Evolutionary conservation across 2,329 filamentous ascomycete genomes (phyloP), one percentile per base, ranked within the genome.

Genomic region (Clonostachys rhizophaga): DNA sequence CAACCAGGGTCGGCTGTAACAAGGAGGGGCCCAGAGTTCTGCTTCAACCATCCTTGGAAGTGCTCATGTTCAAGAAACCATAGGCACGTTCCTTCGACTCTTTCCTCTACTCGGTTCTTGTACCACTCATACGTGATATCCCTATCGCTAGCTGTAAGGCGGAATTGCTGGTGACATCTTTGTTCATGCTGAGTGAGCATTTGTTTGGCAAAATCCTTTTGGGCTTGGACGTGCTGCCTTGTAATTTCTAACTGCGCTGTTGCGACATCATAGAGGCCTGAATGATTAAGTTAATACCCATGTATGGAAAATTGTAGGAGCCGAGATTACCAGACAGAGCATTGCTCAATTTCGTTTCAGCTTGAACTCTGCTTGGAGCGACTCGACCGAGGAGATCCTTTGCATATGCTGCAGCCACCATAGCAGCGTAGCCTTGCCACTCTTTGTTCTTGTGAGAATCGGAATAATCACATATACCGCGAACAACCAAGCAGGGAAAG

Each of bases 1-100:
- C 63, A 70, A 0, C 66, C 67, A 17, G 66, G 65, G 49, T 69
- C 66, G 3, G 63, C 66, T 3, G 67, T 58, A 14, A 70, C 57
- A 33, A 66, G 53, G 6, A 70, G 48, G 0, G 59, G 55, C 1
- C 59, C 60, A 1, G 59, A 60, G 0, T 57, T 51, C 8, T 54
- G 42, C 3, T 48, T 42, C 16, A 58, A 33, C 66, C 65, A 70
- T 1, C 13, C 6, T 14, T 53, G 47, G 46, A 60, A 69, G 34
- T 56, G 44, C 1, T 54, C 24, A 40, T 69, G 60, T 1, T 53
- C 13, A 14, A 65, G 58, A 46, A 61, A 64, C 65, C 58, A 69
- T 20, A 49, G 40, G 47, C 65, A 67, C 5, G 40, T 42, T 6
- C 40, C 40, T 42, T 42, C 40, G 5, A 42, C 20, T 20, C 40